Conservation (phyloP, 768 basidiomycete genomes). For the Serendipita sp. region DNA sequence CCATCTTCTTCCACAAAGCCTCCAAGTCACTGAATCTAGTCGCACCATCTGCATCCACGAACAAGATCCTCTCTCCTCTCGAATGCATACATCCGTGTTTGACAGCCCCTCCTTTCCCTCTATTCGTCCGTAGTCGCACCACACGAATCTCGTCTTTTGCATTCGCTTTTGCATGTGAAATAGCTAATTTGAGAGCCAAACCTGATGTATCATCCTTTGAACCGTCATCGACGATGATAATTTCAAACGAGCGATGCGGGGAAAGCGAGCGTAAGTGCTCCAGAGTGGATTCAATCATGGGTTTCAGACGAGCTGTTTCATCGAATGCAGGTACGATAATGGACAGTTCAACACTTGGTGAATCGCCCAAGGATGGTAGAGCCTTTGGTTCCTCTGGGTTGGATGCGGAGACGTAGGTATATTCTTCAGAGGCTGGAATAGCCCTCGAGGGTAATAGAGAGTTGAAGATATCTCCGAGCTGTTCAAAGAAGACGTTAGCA, state of each 20-base stretch:
- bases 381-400: constrained; percentile 38
- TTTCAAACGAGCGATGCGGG: constrained; percentile 45
- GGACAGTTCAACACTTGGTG: constrained; percentile 46
- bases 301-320: constrained; percentile 63
- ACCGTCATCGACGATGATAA: constrained; percentile 84
- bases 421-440: constrained; percentile 45
- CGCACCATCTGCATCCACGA: constrained; percentile 92
- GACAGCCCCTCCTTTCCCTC: constrained; percentile 88
- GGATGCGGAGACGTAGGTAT: constrained; percentile 42
- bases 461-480: background rate
- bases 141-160: constrained; percentile 51
- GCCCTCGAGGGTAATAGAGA: background rate
- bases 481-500: background rate
- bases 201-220: constrained; percentile 58
- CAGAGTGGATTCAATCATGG: constrained; percentile 67
- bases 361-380: constrained; percentile 37
- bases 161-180: constrained; percentile 22
- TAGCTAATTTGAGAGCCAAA: constrained; percentile 46
- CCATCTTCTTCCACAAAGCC: constrained; percentile 59
- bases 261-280: constrained; percentile 34
- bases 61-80: constrained; percentile 60
- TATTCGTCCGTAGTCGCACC: constrained; percentile 58
- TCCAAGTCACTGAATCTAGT: constrained; percentile 76
- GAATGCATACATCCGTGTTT: constrained; percentile 78
- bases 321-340: constrained; percentile 88